Evolutionary conservation across 2,329 filamentous ascomycete species (phyloP), one percentile per base, ranked within the genome.

Genomic region (Fusarium cicatricum): DNA sequence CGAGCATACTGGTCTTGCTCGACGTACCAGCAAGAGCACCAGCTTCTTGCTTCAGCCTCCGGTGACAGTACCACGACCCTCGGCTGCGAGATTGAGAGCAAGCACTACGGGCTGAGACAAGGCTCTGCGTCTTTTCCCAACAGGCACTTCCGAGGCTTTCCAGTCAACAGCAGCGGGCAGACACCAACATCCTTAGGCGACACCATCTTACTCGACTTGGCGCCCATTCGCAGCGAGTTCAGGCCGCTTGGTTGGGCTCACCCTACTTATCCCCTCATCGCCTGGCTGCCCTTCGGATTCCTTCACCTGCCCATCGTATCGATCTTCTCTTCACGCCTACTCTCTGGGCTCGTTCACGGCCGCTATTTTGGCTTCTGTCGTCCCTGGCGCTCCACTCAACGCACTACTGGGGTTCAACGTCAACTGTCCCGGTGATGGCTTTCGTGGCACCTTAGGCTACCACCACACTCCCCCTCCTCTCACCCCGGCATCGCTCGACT

Each of bases 381-480:
- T 62, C 61, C 39, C 67, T 65, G 60, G 61, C 55, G 56, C 64
- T 68, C 64, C 67, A 67, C 65, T 67, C 65, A 58, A 51, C 63
- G 60, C 64, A 66, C 58, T 65, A 64, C 66, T 55, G 66, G 64
- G 60, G 64, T 68, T 60, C 56, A 59, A 64, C 65, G 56, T 57
- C 36, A 41, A 63, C 64, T 67, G 62, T 65, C 66, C 70, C 63
- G 64, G 67, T 67, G 66, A 71, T 71, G 70, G 67, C 65, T 67
- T 66, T 68, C 64, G 72, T 74, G 72, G 63, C 71, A 74, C 71
- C 64, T 64, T 73, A 70, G 68, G 61, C 65, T 70, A 63, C 67
- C 66, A 67, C 68, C 66, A 68, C 66, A 66, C 66, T 67, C 66
- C 66, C 64, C 62, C 70, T 66, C 67, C 42, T 65, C 64, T 65